Percentiles rank a stretch among this genome's conserved stretches.
Conservation (phyloP, 805 yeast genomes). For the Cyberlindnera lachancei region DNA sequence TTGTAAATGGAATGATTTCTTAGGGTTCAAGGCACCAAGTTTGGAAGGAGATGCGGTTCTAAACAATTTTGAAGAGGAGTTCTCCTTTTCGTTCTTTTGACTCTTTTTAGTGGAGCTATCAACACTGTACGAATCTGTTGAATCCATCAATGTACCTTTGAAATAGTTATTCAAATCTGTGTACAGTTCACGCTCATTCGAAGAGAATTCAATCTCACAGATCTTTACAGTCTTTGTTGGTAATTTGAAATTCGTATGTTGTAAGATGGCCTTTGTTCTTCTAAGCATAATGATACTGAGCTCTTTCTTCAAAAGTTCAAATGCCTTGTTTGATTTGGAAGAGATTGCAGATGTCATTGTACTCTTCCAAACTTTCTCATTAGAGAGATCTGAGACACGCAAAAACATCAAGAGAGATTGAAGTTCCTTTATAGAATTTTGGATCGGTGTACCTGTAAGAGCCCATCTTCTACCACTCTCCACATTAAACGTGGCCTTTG, state of each 20-base stretch:
- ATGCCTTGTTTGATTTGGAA: slow-evolving; percentile 30
- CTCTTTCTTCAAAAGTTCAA: slow-evolving; percentile 26
- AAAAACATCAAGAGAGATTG: slow-evolving; percentile 41
- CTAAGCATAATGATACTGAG: slow-evolving; percentile 34
- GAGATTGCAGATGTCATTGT: slow-evolving; percentile 28
- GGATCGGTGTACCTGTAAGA: slow-evolving; percentile 60
- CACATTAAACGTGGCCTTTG: slow-evolving; percentile 38
- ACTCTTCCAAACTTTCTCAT: slow-evolving; percentile 16
- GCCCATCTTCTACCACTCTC: slow-evolving; percentile 44
- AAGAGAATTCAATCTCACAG: slow-evolving; percentile 18
- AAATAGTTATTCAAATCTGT: slow-evolving; percentile 15
- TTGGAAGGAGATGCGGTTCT: slow-evolving; percentile 7
- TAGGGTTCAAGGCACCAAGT: slow-evolving; percentile 4
- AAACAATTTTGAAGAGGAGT: slow-evolving; percentile 7
- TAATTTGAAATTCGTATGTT: slow-evolving; percentile 13
- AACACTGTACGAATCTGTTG: too few relatives aligned
- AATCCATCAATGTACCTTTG: slow-evolving; percentile 5
- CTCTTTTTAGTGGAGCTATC: too few relatives aligned
- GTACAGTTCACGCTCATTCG: slow-evolving; percentile 23
- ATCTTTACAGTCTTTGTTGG: slow-evolving; percentile 16
- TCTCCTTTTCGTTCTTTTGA: background rate
- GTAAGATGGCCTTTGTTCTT: slow-evolving; percentile 35
- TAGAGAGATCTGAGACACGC: slow-evolving; percentile 25
- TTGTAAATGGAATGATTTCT: slow-evolving; percentile 16
- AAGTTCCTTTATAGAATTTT: slow-evolving; percentile 46